Conservation (phyloP, 2,329 filamentous ascomycete genomes). For the Phaeophleospora eucalypticola region DNA sequence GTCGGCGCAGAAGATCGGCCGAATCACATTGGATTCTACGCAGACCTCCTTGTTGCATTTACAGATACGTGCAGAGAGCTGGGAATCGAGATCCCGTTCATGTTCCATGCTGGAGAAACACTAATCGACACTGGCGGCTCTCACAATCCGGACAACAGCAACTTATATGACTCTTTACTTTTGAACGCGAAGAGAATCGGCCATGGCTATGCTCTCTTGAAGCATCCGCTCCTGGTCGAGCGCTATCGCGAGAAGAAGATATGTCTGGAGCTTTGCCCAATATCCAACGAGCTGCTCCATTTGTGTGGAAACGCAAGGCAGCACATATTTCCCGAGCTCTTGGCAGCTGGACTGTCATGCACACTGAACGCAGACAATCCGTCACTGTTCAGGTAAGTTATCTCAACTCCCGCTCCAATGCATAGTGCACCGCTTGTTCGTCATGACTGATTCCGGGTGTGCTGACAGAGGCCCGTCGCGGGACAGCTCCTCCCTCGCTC, state of each 20-base stretch:
- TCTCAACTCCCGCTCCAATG: not conserved
- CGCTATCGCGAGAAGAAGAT: conserved; percentile 60
- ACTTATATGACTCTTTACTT: conserved; percentile 64
- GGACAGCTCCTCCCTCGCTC: conserved; percentile 62
- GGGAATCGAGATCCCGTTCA: conserved; percentile 60
- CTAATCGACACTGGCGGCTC: conserved; percentile 59
- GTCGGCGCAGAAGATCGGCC: conserved; percentile 63
- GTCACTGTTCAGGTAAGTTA: conserved; percentile 60
- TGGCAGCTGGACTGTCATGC: conserved; percentile 70
- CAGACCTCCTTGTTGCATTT: conserved; percentile 57
- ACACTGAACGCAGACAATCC: conserved; percentile 73
- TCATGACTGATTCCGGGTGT: not conserved
- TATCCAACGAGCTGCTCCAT: conserved; percentile 71
- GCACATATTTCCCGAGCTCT: conserved; percentile 63
- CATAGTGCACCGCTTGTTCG: conserved; percentile 1
- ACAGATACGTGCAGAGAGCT: conserved; percentile 47
- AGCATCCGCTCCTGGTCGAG: conserved; percentile 63
- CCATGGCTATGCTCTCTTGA: conserved; percentile 66
- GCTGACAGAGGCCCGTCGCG: conserved; percentile 13
- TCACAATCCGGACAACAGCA: conserved; percentile 55
- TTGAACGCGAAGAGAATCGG: conserved; percentile 66
- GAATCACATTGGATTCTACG: conserved; percentile 56
- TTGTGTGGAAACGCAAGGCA: conserved; percentile 62
- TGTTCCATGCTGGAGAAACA: conserved; percentile 75
- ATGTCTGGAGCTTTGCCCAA: conserved; percentile 72